These are phyloP conservation scores for Batkoa obscura DNA, from an alignment of 371 early-diverging fungal species.

Conservation along the genomic window DNA sequence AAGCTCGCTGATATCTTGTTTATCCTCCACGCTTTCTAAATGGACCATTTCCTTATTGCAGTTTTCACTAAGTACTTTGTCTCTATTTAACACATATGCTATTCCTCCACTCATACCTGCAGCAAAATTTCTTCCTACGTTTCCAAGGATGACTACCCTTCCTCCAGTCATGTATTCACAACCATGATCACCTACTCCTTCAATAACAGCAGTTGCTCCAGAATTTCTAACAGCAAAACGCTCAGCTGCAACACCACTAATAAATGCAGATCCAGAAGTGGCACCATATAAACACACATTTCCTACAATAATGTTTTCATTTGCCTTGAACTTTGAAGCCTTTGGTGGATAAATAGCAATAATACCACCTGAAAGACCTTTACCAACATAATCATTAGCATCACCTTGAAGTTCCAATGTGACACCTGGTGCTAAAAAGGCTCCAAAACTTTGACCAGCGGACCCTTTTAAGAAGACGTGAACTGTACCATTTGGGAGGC, in stretches of 20 bases:
- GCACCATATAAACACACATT: slow-evolving; percentile 96
- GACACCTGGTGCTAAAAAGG: slow-evolving; percentile 82
- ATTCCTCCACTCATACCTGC: slow-evolving; percentile 90
- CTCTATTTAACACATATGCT: slow-evolving; percentile 58
- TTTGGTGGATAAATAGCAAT: slow-evolving; percentile 78
- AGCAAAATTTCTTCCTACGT: slow-evolving; percentile 84
- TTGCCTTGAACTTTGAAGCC: slow-evolving; percentile 47
- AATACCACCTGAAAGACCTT: slow-evolving; percentile 86
- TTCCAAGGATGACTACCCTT: slow-evolving; percentile 61
- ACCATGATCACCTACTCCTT: slow-evolving; percentile 95
- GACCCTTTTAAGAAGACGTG: slow-evolving; percentile 74
- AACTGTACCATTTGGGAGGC: slow-evolving; percentile 71
- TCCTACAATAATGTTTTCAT: slow-evolving; percentile 82
- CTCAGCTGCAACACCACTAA: slow-evolving; percentile 90
- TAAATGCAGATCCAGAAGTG: slow-evolving; percentile 74
- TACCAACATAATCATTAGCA: slow-evolving; percentile 95
- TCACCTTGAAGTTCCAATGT: slow-evolving; percentile 88
- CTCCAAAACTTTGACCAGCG: slow-evolving; percentile 92
- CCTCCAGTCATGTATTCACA: slow-evolving; percentile 98
- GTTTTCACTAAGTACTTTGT: slow-evolving; percentile 30
- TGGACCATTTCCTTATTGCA: slow-evolving; percentile 85
- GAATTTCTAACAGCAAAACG: slow-evolving; percentile 95
- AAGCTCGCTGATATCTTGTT: slow-evolving; percentile 54
- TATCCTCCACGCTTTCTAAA: slow-evolving; percentile 55
- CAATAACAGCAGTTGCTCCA: slow-evolving; percentile 85